Base-by-base conservation (phyloP, 768 basidiomycete genomes). In the Pisolithus microcarpus region DNA sequence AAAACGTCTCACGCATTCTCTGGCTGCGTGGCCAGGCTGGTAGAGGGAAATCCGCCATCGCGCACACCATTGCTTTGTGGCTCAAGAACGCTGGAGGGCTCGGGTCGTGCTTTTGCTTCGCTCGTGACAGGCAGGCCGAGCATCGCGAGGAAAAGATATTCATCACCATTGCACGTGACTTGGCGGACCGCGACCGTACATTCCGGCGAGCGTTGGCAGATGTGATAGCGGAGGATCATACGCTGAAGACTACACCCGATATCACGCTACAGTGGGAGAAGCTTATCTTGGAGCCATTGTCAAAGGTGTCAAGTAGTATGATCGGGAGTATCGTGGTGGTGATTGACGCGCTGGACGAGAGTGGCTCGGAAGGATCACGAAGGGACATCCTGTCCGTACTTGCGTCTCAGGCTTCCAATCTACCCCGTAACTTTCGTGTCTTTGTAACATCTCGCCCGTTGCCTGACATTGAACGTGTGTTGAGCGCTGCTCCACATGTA, bases 371-470 rank as follows among this genome's bases (percentile, higher is more conserved):
- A 11, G 38, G 23, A 7, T 15, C 44, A 39, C 56, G 56, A 13
- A 43, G 42, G 16, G 38, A n/a, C 7, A 51, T 66, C 40, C 55
- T 67, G 18, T 7, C 19, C 10, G 31, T 52, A n/a, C 66, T 73
- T 5, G 66, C 72, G 3, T 72, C 66, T 51, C 73, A 74, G 38
- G 62, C 67, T 0, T 66, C 71, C 0, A 68, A 73, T 38, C 66
- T 75, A 28, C 72, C 74, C 0, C 54, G 72, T 26, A 64, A 72
- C 30, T 75, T 73, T 30, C 67, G 61, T 34, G 59, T 72, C 49
- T 43, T 71, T 11, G 42, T 72, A 31, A 71, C 70, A 13, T 59
- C 64, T 11, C 65, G 66, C 9, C 63, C 66, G 15, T 61, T 65
- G 38, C 36, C 31, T 3, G 68, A 68, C 37, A 61, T 71, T 24